These are phyloP conservation scores for Bauhinia variegata DNA, from an alignment of 306 rosid genomes.

Conservation along the genomic window DNA sequence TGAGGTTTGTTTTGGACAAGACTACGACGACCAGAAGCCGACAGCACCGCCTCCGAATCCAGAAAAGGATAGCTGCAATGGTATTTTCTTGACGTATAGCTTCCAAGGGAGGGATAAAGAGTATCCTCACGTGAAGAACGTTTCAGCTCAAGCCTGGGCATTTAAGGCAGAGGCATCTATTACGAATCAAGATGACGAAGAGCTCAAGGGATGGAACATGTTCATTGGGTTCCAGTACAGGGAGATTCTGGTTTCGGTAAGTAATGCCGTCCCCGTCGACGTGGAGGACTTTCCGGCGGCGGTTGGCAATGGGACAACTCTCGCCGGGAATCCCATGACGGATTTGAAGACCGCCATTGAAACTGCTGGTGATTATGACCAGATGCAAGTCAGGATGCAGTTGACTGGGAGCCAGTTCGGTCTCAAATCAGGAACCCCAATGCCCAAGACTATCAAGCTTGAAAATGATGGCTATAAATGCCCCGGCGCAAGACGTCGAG, in stretches of 20 bases:
- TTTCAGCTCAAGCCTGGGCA: constrained; percentile 79
- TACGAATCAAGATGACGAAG: constrained; percentile 62
- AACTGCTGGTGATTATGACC: constrained; percentile 61
- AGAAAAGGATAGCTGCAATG: constrained; percentile 57
- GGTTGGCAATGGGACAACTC: constrained; percentile 71
- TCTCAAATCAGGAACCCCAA: constrained; percentile 44
- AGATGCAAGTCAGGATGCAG: constrained; percentile 54
- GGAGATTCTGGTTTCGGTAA: constrained; percentile 67
- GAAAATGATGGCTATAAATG: constrained; percentile 79
- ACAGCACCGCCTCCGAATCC: constrained; percentile 11
- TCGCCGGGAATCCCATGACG: constrained; percentile 48
- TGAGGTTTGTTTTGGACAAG: constrained; percentile 47
- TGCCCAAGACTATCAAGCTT: constrained; percentile 79
- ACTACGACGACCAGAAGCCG: constrained; percentile 17
- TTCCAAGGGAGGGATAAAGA: constrained; percentile 52
- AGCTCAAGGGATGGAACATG: constrained; percentile 71
- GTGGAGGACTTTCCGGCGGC: constrained; percentile 64
- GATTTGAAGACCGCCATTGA: constrained; percentile 74
- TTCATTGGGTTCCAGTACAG: constrained; percentile 71
- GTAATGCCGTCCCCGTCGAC: constrained; percentile 56
- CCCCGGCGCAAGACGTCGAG: constrained; percentile 51
- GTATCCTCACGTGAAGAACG: constrained; percentile 62
- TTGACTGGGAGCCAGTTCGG: constrained; percentile 74
- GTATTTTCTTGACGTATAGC: constrained; percentile 67
- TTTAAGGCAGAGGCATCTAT: constrained; percentile 64